A percentile compares a stretch with the other conserved stretches of the same genome.
Evolutionary conservation across 1,139 yeast species (phyloP).

Genomic region (Meyerozyma smithsonii): DNA sequence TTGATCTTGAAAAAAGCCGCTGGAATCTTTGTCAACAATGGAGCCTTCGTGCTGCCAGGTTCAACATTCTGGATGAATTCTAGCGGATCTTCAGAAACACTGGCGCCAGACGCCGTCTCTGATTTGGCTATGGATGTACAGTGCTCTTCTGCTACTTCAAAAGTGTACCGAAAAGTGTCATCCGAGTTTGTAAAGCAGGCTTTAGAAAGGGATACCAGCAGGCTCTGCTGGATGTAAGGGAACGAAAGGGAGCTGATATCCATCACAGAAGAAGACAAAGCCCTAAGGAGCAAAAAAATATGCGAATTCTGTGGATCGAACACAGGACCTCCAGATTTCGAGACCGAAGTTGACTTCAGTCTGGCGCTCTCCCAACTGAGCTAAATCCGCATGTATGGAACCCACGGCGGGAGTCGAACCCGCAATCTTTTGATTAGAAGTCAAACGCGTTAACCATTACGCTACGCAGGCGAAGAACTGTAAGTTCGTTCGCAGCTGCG

Average conservation of each 20-base stretch:
- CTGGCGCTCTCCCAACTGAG: constrained; percentile 19
- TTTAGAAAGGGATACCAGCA: neutral
- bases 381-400: constrained; percentile 14
- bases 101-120: constrained; percentile 14
- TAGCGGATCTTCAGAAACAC: constrained; percentile 18
- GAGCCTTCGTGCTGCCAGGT: constrained; percentile 11
- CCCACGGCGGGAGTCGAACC: constrained; percentile 23
- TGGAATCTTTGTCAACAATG: constrained; percentile 27
- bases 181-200: neutral
- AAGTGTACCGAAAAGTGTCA: constrained; percentile 1
- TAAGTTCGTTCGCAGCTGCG: neutral
- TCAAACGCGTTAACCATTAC: constrained; percentile 22
- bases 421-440: constrained; percentile 22
- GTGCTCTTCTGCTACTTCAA: constrained; percentile 3
- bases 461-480: constrained; percentile 5
- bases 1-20: constrained; percentile 20
- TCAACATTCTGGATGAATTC: constrained; percentile 14
- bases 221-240: neutral
- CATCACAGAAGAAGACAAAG: neutral
- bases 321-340: constrained; percentile 83
- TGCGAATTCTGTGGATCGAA: constrained; percentile 93
- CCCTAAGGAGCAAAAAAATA: constrained; percentile 13
- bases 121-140: constrained; percentile 14
- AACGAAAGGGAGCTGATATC: neutral
- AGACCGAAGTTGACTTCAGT: constrained; percentile 11